Conservation (phyloP, 2,329 filamentous ascomycete species). For the Aureobasidium sp. region DNA sequence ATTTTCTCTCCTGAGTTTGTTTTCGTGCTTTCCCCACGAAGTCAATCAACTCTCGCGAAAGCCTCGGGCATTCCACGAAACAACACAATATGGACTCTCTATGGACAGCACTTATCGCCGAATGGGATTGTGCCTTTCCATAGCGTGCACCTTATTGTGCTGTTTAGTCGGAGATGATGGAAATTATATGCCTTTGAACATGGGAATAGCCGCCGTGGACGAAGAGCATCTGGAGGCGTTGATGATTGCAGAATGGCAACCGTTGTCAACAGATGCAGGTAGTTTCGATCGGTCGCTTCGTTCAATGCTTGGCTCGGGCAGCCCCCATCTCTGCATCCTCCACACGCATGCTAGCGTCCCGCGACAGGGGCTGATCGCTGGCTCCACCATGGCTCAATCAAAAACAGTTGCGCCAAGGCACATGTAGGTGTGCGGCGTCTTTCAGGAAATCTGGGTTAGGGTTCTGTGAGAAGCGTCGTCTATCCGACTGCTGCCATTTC, state of each 20-base stretch:
- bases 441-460: slow-evolving; percentile 11
- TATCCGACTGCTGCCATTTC: slow-evolving; percentile 14
- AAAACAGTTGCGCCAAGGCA: slow-evolving; percentile 1
- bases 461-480: slow-evolving; percentile 2
- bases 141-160: too few relatives aligned
- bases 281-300: not conserved
- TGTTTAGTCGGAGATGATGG: too few relatives aligned
- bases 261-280: not conserved
- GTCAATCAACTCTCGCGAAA: not conserved
- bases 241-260: not conserved
- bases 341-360: not conserved
- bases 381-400: slow-evolving; percentile 1
- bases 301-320: slow-evolving; percentile 1
- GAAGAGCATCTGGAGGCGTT: not conserved
- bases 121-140: too few relatives aligned
- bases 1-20: slow-evolving; percentile 7
- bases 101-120: too few relatives aligned
- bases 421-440: slow-evolving; percentile 3
- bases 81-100: too few relatives aligned
- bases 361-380: slow-evolving; percentile 1
- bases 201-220: not conserved
- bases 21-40: not conserved
- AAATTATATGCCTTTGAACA: not conserved
- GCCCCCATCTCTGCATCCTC: slow-evolving; percentile 4
- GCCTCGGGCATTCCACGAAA: not conserved